These are phyloP conservation scores for Amanita inopinata DNA, from an alignment of 768 basidiomycete genomes.

Conservation along the genomic window DNA sequence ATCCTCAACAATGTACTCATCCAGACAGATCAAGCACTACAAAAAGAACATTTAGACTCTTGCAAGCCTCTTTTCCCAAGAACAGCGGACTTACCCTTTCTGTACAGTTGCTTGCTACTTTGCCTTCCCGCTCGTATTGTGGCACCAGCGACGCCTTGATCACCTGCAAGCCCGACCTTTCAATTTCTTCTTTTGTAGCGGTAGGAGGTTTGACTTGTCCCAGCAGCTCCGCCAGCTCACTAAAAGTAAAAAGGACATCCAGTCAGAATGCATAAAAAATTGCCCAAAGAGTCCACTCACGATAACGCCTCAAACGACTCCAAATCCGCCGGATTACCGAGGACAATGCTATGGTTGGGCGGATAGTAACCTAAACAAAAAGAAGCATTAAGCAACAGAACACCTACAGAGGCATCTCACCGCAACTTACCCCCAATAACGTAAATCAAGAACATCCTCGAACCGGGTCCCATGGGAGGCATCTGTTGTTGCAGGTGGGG, in stretches of 20 bases:
- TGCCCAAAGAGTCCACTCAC: constrained; percentile 31
- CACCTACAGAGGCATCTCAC: too few relatives aligned
- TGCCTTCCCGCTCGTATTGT: constrained; percentile 49
- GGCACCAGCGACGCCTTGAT: constrained; percentile 48
- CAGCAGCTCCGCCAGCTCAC: constrained; percentile 76
- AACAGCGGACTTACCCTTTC: constrained; percentile 51
- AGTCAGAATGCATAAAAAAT: constrained; percentile 6
- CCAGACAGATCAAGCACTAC: constrained; percentile 79
- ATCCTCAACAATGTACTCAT: constrained; percentile 73
- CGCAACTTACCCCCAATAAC: constrained; percentile 64
- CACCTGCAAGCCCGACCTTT: constrained; percentile 70
- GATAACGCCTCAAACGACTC: constrained; percentile 76
- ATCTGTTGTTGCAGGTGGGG: constrained; percentile 11
- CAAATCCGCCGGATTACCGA: constrained; percentile 57
- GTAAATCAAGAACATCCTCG: constrained; percentile 82
- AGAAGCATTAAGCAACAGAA: neutral
- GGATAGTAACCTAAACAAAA: constrained; percentile 73
- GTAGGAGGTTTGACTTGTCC: constrained; percentile 80
- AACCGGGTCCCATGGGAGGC: constrained; percentile 22
- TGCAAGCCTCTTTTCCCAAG: too few relatives aligned
- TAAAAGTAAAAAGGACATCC: constrained; percentile 16
- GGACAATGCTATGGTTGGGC: constrained; percentile 80
- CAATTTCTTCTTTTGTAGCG: constrained; percentile 76
- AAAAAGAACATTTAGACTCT: too few relatives aligned
- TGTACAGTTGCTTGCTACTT: constrained; percentile 65